A percentile compares a stretch with the other conserved stretches of the same genome.
phyloP scores from a whole-genome alignment of 148 eudicot species.

The Silene uniflora region DNA sequence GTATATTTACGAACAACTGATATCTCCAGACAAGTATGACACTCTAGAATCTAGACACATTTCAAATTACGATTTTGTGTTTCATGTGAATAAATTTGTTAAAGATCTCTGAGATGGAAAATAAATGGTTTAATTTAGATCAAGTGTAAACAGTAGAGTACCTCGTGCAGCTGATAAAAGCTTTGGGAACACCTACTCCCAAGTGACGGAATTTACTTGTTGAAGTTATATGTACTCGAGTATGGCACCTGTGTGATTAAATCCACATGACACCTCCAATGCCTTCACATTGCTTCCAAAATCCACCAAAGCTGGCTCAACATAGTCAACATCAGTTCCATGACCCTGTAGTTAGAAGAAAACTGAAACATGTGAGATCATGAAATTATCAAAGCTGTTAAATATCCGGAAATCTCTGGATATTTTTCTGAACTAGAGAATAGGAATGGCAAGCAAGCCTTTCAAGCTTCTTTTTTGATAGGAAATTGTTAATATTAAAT shows the following conservation, averaged over 20 bases:
- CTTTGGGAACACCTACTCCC: conserved; percentile 5
- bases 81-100: not conserved
- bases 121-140: not conserved
- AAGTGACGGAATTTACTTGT: not conserved
- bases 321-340: conserved; percentile 82
- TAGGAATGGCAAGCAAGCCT: not conserved
- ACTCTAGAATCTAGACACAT: not conserved
- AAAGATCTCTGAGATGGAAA: conserved; percentile 8
- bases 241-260: conserved; percentile 87
- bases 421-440: not conserved
- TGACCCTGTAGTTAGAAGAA: conserved; percentile 50
- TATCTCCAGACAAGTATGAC: not conserved
- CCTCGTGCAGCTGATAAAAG: conserved; percentile 9
- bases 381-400: not conserved
- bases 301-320: conserved; percentile 49
- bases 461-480: not conserved
- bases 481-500: not conserved
- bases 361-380: not conserved
- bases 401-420: not conserved
- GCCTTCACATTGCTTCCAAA: conserved; percentile 63
- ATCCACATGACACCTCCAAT: conserved; percentile 80
- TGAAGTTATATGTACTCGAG: conserved; percentile 34
- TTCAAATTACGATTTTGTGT: conserved; percentile 9
- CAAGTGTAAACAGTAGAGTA: conserved; percentile 7
- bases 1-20: conserved; percentile 9